Evolutionary conservation across 2,329 filamentous ascomycete species (phyloP).

Genomic region (Aspergillus ochraceoroseus): DNA sequence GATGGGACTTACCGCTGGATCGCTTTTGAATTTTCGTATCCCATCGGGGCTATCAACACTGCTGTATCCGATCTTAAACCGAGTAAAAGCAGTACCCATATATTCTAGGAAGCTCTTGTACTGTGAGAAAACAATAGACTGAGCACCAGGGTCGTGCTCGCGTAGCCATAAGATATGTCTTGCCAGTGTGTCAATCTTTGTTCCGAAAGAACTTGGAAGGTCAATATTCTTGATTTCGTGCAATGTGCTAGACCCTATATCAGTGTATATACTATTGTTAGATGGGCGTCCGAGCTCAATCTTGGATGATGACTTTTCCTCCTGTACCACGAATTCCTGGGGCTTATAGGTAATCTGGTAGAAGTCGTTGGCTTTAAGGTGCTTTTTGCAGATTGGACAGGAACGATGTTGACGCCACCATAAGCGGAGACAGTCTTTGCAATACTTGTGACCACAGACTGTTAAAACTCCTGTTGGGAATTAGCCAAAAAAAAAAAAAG

Average conservation of each 20-base stretch:
- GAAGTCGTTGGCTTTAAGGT: conserved; percentile 62
- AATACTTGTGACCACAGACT: conserved; percentile 86
- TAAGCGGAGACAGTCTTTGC: conserved; percentile 73
- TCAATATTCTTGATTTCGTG: conserved; percentile 78
- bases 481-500: conserved; percentile 5
- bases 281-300: conserved; percentile 30
- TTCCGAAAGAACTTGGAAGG: conserved; percentile 69
- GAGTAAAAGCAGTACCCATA: conserved; percentile 62
- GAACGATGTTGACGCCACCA: conserved; percentile 73
- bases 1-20: conserved; percentile 54
- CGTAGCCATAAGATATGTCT: conserved; percentile 83
- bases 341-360: conserved; percentile 83
- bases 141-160: conserved; percentile 75
- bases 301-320: conserved; percentile 41
- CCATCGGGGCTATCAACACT: conserved; percentile 65
- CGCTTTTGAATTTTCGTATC: conserved; percentile 69
- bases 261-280: conserved; percentile 63
- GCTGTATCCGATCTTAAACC: conserved; percentile 67
- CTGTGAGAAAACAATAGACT: conserved; percentile 92
- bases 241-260: conserved; percentile 66
- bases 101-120: conserved; percentile 76
- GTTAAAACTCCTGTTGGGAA: conserved; percentile 49
- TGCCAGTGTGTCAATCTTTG: conserved; percentile 79
- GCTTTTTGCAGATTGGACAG: conserved; percentile 79
- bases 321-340: conserved; percentile 63